Base-by-base conservation (phyloP, 2,329 filamentous ascomycete species). In the Huntiella omanensis region DNA sequence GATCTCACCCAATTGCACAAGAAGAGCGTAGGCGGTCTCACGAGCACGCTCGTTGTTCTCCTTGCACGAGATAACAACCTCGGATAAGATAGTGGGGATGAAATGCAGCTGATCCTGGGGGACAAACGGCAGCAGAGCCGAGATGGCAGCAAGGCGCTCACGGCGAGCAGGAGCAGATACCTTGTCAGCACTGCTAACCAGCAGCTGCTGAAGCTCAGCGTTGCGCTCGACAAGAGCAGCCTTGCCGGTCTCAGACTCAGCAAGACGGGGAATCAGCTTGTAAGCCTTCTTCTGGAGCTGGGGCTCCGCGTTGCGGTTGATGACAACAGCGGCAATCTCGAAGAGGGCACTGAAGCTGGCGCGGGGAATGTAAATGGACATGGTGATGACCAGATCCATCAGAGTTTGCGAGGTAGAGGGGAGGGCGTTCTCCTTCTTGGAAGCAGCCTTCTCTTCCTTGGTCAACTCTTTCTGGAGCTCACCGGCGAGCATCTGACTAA, bases 271-370 rank as follows among this genome's bases (percentile, higher is more conserved):
- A 43, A 98, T 92, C 44, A 98, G 73, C 67, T 96, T 96, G 68
- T 98, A 98, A 0, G 91, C 88, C 64, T 98, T 98, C 74, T 98
- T 98, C 61, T 96, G 88, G 33, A 98, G 67, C 60, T 96, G 88
- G 7, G 88, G 82, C 57, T 96, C 88, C 34, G 83, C 73, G 47
- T 81, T 71, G 57, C 80, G 83, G 59, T 80, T 77, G 53, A 96
- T 79, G 48, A 95, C 80, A 19, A 84, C 71, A 0, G 83, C 71
- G 1, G 88, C 83, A 57, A 96, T 87, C 54, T 79, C 79, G 64
- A 98, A 96, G 2, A 98, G 73, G 4, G 80, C 72, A 13, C 73
- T 69, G 53, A 93, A 95, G 61, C 84, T 92, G 46, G 87, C 77
- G 35, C 86, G 71, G 1, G 91, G 87, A 5, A 98, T 73, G 57